Conservation (phyloP, 1,284 basidiomycete genomes). For the Cerrena zonata region DNA sequence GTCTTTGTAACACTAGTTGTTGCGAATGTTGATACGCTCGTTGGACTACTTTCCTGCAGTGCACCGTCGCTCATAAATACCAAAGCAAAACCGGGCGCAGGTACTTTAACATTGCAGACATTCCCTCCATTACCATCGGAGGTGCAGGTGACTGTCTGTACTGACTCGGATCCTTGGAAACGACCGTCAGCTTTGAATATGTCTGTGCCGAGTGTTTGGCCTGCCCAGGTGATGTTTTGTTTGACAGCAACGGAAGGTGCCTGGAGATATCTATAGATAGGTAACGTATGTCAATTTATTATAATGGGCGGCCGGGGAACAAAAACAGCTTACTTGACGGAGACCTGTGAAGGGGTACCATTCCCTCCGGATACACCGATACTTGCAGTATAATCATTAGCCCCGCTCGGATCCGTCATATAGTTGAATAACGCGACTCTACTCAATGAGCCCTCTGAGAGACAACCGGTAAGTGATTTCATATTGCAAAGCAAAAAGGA, state of each 20-base stretch:
- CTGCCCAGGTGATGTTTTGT: constrained; percentile 69
- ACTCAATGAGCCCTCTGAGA: constrained; percentile 43
- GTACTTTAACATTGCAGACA: constrained; percentile 55
- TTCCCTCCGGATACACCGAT: constrained; percentile 40
- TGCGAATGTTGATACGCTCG: constrained; percentile 44
- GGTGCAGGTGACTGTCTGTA: constrained; percentile 54
- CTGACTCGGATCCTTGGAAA: constrained; percentile 43
- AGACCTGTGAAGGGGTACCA: constrained; percentile 38
- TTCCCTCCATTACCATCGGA: constrained; percentile 39
- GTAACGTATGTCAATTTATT: no score
- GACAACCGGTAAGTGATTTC: no score
- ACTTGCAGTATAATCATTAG: constrained; percentile 43
- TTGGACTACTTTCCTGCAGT: constrained; percentile 33
- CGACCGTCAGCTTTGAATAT: constrained; percentile 61
- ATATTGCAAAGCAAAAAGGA: no score
- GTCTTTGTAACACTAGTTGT: constrained; percentile 48
- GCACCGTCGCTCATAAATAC: constrained; percentile 60
- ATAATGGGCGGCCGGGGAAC: no score
- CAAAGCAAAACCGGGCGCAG: constrained; percentile 67
- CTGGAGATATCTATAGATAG: constrained; percentile 40
- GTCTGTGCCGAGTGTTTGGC: constrained; percentile 55
- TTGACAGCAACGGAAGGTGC: constrained; percentile 55
- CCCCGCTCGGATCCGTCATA: constrained; percentile 47
- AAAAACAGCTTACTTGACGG: constrained; percentile 52
- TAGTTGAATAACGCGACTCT: constrained; percentile 69